Base-by-base conservation (phyloP, 176 grass and related monocot genomes). In the Carex cristatella region DNA sequence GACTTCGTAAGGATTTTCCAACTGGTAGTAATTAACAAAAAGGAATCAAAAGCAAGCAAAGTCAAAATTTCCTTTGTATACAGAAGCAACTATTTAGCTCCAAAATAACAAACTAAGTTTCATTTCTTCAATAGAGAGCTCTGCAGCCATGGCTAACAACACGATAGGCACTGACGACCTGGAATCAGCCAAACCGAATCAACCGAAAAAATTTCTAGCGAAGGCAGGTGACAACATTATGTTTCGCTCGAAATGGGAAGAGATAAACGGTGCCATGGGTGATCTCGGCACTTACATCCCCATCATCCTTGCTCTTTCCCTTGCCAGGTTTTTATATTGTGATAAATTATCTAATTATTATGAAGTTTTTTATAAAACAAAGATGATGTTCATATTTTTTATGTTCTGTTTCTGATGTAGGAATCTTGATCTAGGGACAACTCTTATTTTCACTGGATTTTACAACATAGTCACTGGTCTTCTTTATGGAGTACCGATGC, bases 401-500 rank as follows among this genome's bases (percentile, higher is more conserved):
- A 66, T 28, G n/a, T 33, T 67, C 4, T 66, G 10, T 10, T 33
- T 67, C 4, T 66, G 10, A 48, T 42, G 9, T 30, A 88, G 79
- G 35, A 53, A 82, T 72, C 86, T 91, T 23, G 83, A 91, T 74
- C 75, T 91, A 31, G 86, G 89, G 19, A 88, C 89, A 9, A 91
- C 89, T 72, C 89, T 91, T 80, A 70, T 91, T 53, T 91, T 88
- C 77, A 91, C 89, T 72, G 89, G 86, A 32, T 37, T 85, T 74
- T 91, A 91, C 82, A 91, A 91, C 86, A 65, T 63, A 49, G 44
- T 91, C 69, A 91, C 89, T n/a, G 89, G 89, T 46, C 66, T 60
- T 60, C 49, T 91, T 83, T 91, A 88, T 33, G 89, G 89, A 70
- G 89, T 91, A 28, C 89, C 89, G 12, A 88, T 91, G 89, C 87